Percentiles rank a stretch among this genome's conserved stretches.
Conservation (phyloP, 805 yeast species). For the Zygosaccharomyces siamensis region DNA sequence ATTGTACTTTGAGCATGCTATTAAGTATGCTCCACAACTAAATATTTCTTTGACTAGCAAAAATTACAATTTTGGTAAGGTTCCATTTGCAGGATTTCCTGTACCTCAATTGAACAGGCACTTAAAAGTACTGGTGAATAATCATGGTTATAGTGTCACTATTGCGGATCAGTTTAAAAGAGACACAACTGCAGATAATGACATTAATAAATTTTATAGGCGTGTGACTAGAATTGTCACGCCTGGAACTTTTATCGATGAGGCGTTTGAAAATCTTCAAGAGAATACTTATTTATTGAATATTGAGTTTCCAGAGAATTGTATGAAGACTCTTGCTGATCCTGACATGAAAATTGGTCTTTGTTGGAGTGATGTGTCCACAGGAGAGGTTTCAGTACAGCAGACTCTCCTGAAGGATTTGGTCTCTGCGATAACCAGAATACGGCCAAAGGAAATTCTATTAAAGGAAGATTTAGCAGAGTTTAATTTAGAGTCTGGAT, state of each 20-base stretch:
- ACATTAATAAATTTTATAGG: constrained; percentile 47
- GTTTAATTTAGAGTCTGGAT: constrained; percentile 40
- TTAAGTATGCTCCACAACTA: constrained; percentile 59
- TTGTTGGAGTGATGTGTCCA: constrained; percentile 84
- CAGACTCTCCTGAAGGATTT: constrained; percentile 55
- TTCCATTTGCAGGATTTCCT: constrained; percentile 94
- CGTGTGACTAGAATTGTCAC: constrained; percentile 77
- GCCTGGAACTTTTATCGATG: constrained; percentile 91
- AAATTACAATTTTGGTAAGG: constrained; percentile 39
- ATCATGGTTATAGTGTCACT: constrained; percentile 66
- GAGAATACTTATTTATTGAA: constrained; percentile 67
- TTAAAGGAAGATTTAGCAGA: constrained; percentile 45
- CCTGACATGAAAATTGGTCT: constrained; percentile 53
- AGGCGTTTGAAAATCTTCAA: constrained; percentile 68
- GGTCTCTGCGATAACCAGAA: constrained; percentile 67
- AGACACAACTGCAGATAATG: constrained; percentile 29
- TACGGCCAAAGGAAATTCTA: constrained; percentile 76
- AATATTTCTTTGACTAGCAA: constrained; percentile 67
- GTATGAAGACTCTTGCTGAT: constrained; percentile 37
- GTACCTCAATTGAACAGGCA: constrained; percentile 63
- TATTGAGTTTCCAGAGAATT: constrained; percentile 53
- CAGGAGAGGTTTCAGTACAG: constrained; percentile 74
- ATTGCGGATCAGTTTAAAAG: constrained; percentile 63
- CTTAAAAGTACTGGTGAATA: constrained; percentile 67
- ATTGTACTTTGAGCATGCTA: constrained; percentile 85